A percentile compares a stretch with the other conserved stretches of the same genome.
Conservation (phyloP, 2,329 filamentous ascomycete genomes). For the Fusarium sp. region DNA sequence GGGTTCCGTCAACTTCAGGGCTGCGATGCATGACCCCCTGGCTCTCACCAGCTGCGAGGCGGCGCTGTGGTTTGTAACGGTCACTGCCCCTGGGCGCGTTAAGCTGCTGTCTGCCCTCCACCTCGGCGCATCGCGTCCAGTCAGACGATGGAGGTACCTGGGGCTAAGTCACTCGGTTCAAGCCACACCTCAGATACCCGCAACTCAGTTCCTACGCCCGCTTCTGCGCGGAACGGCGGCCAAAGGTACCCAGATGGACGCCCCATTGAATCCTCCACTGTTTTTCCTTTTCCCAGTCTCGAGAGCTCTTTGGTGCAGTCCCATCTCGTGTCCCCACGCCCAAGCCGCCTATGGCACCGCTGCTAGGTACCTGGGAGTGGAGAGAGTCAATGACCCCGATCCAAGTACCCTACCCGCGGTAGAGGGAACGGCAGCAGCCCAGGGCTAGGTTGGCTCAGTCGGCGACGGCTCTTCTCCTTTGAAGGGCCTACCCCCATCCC, state of each 20-base stretch:
- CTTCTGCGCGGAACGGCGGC: slow-evolving; percentile 8
- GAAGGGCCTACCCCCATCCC: slow-evolving; percentile 51
- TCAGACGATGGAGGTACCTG: slow-evolving; percentile 36
- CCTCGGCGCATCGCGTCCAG: slow-evolving; percentile 29
- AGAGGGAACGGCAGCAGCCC: slow-evolving; percentile 21
- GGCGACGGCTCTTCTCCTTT: slow-evolving; percentile 44
- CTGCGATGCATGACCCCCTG: slow-evolving; percentile 38
- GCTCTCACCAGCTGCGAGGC: slow-evolving; percentile 18
- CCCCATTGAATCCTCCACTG: slow-evolving; percentile 14
- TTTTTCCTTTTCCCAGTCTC: slow-evolving; percentile 38
- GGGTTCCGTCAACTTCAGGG: slow-evolving; percentile 34
- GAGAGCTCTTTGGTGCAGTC: slow-evolving; percentile 13
- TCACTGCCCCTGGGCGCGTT: slow-evolving; percentile 37
- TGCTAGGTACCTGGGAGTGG: slow-evolving; percentile 21
- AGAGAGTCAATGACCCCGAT: slow-evolving; percentile 15
- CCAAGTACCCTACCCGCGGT: slow-evolving; percentile 21
- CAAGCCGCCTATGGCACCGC: slow-evolving; percentile 4
- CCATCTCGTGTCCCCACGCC: slow-evolving; percentile 28
- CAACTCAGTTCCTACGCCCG: slow-evolving; percentile 27
- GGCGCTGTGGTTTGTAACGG: slow-evolving; percentile 38
- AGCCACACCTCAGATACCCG: slow-evolving; percentile 37
- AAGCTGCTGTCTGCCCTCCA: slow-evolving; percentile 31
- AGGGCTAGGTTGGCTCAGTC: slow-evolving; percentile 25
- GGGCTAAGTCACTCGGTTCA: slow-evolving; percentile 31
- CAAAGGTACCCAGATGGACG: slow-evolving; percentile 30